phyloP scores from a whole-genome alignment of 1,284 basidiomycete genomes.

The Malassezia japonica region DNA sequence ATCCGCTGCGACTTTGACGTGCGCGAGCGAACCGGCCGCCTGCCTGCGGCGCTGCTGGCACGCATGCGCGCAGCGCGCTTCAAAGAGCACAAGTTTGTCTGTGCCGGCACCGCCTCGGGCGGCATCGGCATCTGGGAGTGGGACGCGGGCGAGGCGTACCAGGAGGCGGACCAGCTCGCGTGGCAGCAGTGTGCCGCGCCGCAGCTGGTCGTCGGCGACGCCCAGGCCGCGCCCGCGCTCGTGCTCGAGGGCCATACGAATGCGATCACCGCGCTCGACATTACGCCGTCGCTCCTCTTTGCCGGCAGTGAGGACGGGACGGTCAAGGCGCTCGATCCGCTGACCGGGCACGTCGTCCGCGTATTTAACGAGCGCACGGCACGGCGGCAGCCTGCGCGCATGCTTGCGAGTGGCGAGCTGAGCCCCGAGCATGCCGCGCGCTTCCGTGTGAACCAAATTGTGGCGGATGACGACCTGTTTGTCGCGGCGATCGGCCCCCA shows the following conservation, averaged over 20 bases:
- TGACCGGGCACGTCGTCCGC: conserved; percentile 52
- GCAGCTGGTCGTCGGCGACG: conserved; percentile 56
- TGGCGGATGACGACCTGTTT: conserved; percentile 59
- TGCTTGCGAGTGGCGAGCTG: conserved; percentile 55
- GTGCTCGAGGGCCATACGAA: conserved; percentile 29
- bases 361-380: conserved; percentile 44
- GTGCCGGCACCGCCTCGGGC: conserved; percentile 35
- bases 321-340: conserved; percentile 60
- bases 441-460: conserved; percentile 57
- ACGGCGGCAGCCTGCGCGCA: conserved; percentile 52
- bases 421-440: conserved; percentile 49
- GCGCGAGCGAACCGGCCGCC: conserved; percentile 17
- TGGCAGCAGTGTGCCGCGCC: conserved; percentile 51
- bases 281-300: conserved; percentile 26
- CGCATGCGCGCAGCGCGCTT: conserved; percentile 22
- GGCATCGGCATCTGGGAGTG: conserved; percentile 37
- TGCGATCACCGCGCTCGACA: conserved; percentile 31
- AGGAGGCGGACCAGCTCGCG: conserved; percentile 18
- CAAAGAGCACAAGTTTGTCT: conserved; percentile 36
- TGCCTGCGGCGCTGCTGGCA: conserved; percentile 10
- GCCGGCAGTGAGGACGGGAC: conserved; percentile 54
- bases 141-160: conserved; percentile 23
- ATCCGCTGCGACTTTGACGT: conserved; percentile 36
- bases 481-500: conserved; percentile 59
- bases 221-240: conserved; percentile 56